Evolutionary conservation across 306 rosid species (phyloP), one percentile per base, ranked within the genome.

Genomic region (Cicer cuneatum): DNA sequence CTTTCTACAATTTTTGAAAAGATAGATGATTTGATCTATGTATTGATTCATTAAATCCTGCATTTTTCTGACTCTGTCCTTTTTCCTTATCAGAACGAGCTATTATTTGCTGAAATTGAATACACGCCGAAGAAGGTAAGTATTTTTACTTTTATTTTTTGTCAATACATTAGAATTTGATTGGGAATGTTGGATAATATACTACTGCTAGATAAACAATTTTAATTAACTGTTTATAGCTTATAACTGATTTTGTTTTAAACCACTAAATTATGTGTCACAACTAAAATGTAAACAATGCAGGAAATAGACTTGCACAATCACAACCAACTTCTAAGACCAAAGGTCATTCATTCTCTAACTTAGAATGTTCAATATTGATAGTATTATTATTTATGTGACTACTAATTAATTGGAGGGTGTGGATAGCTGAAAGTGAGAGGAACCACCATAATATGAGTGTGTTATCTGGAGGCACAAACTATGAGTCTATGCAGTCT

Each of bases 301-400:
- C 94, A 93, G 98, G 98, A 93, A 79, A 69, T 88, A 53, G 98
- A 93, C 46, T 84, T 91, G 89, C 96, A 93, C 82, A 93, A 86
- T 75, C 87, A 78, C 62, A 93, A 93, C 78, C 97, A 89, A 85
- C 86, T 90, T 82, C 90, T 93, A 47, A 84, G 98, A 83, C 90
- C 92, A 74, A 91, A 89, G 96, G 98, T 88, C 0, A 7, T 59
- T 33, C 15, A 0, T 1, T 51, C 10, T 41, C 2, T 8, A 48
- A 41, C 2, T 48, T 33, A 18, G 6, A n/a, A 24, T 51, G 46
- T 61, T 35, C 18, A 52, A 4, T 14, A 14, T 78, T 66, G 48
- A 12, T 45, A 56, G 7, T 73, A 24, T 21, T 11, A 52, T 39
- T 21, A 40, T 1, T n/a, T 12, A 52, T 42, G n/a, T n/a, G 49